phyloP scores from a whole-genome alignment of 768 basidiomycete genomes.

The Agrocybe pediades region DNA sequence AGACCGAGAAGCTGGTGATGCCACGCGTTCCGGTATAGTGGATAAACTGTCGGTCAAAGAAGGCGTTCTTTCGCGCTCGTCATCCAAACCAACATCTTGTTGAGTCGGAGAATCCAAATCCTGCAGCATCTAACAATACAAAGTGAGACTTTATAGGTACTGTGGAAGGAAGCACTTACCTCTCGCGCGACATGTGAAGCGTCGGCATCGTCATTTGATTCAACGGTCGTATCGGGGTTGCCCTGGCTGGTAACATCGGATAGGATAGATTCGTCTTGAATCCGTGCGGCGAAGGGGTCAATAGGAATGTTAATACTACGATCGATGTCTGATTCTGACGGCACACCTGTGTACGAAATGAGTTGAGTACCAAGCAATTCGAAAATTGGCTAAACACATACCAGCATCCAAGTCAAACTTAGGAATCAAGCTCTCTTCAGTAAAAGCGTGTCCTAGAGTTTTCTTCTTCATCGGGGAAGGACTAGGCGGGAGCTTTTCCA shows the following conservation, averaged over 20 bases:
- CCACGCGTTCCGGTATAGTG: slow-evolving; percentile 13
- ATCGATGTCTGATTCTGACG: slow-evolving; percentile 14
- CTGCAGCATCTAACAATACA: slow-evolving; percentile 13
- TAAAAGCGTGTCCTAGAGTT: slow-evolving; percentile 1
- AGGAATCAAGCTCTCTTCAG: slow-evolving; percentile 32
- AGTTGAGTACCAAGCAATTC: slow-evolving; percentile 4
- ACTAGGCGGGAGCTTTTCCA: slow-evolving; percentile 32
- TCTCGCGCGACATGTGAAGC: slow-evolving; percentile 28
- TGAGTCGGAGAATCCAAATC: slow-evolving; percentile 7
- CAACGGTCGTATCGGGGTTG: slow-evolving; percentile 21
- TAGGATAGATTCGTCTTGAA: slow-evolving; percentile 26
- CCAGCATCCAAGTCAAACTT: slow-evolving; percentile 30
- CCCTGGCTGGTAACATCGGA: slow-evolving; percentile 19
- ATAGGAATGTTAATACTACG: slow-evolving; percentile 18
- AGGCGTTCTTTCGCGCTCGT: slow-evolving; percentile 5
- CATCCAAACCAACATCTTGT: not conserved
- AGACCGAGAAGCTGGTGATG: slow-evolving; percentile 21
- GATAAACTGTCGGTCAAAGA: slow-evolving; percentile 12
- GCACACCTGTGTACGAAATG: slow-evolving; percentile 9
- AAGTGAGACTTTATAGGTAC: too few relatives aligned
- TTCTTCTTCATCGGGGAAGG: slow-evolving; percentile 39
- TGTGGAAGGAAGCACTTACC: slow-evolving; percentile 22
- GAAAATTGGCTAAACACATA: slow-evolving; percentile 7
- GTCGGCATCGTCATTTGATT: slow-evolving; percentile 27
- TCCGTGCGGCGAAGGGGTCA: slow-evolving; percentile 26